phyloP scores from a whole-genome alignment of 768 basidiomycete genomes.

The Baorangia bicolor region DNA sequence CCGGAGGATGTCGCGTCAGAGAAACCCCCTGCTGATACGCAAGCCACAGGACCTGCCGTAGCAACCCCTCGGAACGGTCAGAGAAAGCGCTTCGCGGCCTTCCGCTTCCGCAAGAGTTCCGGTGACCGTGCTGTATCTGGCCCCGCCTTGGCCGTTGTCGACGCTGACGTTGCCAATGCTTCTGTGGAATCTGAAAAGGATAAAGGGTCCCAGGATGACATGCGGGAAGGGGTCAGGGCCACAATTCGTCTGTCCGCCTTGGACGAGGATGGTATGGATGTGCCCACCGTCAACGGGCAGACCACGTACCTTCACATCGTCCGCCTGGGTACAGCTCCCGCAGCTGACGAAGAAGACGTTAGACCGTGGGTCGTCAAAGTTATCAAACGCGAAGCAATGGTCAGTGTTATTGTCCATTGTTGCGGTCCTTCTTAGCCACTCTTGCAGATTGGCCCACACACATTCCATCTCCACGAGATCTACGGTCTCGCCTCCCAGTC shows the following conservation, averaged over 20 bases:
- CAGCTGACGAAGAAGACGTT: slow-evolving; percentile 51
- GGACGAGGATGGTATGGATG: slow-evolving; percentile 68
- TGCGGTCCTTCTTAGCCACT: not conserved
- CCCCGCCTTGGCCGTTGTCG: slow-evolving; percentile 76
- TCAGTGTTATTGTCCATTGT: slow-evolving; percentile 29
- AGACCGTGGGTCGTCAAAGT: slow-evolving; percentile 92
- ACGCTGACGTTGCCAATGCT: slow-evolving; percentile 50
- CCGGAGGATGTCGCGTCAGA: slow-evolving; percentile 9
- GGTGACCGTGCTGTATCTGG: slow-evolving; percentile 59
- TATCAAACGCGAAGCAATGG: slow-evolving; percentile 86
- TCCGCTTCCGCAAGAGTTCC: slow-evolving; percentile 62
- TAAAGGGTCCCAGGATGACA: slow-evolving; percentile 46
- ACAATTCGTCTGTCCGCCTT: slow-evolving; percentile 80
- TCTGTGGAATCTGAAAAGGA: slow-evolving; percentile 39
- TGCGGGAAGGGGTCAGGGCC: slow-evolving; percentile 66
- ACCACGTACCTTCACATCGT: slow-evolving; percentile 86
- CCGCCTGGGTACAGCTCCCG: slow-evolving; percentile 52
- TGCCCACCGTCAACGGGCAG: slow-evolving; percentile 79
- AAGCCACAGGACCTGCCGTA: slow-evolving; percentile 11
- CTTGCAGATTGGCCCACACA: slow-evolving; percentile 82
- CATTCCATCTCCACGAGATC: slow-evolving; percentile 94
- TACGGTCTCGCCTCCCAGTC: slow-evolving; percentile 78
- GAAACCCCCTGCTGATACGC: slow-evolving; percentile 9
- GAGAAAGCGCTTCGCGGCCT: slow-evolving; percentile 62
- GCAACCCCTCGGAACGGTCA: slow-evolving; percentile 17